Percentiles rank a stretch among this genome's conserved stretches.
Evolutionary conservation across 345 rosid species (phyloP).

Genomic region (Arabidopsis suecica): DNA sequence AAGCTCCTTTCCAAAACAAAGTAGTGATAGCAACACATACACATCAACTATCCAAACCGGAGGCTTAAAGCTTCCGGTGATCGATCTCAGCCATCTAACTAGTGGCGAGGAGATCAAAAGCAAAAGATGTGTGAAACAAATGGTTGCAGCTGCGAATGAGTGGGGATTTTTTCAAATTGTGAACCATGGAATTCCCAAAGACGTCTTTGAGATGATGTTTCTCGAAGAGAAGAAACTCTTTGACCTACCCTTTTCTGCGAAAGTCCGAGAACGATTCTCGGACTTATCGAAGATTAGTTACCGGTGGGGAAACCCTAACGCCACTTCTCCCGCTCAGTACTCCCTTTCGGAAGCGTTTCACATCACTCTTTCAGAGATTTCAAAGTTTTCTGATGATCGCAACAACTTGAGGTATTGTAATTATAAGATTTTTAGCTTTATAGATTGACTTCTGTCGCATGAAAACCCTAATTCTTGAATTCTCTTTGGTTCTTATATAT

Average conservation of each 20-base stretch:
- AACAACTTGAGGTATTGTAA: conserved; percentile 52
- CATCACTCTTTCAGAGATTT: conserved; percentile 57
- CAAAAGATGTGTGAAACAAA: conserved; percentile 50
- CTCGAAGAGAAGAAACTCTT: conserved; percentile 55
- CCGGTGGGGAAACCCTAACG: conserved; percentile 81
- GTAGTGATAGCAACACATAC: conserved; percentile 1
- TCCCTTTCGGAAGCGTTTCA: conserved; percentile 80
- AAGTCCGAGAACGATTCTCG: conserved; percentile 42
- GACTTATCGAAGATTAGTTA: conserved; percentile 53
- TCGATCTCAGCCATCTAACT: conserved; percentile 52
- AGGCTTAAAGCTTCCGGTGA: conserved; percentile 53
- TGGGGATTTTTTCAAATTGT: conserved; percentile 84
- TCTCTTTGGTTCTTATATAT: not conserved
- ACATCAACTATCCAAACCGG: conserved; percentile 10
- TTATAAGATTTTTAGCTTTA: not conserved
- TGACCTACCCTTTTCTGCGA: conserved; percentile 55
- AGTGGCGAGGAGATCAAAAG: conserved; percentile 35
- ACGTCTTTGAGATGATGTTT: conserved; percentile 51
- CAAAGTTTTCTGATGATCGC: conserved; percentile 39
- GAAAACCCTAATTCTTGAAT: conserved; percentile 23
- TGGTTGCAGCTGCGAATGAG: conserved; percentile 56
- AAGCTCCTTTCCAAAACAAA: conserved; percentile 13
- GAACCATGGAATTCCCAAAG: conserved; percentile 65
- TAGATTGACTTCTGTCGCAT: conserved; percentile 27
- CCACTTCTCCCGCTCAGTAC: conserved; percentile 60